Conservation (phyloP, 805 yeast genomes). For the Schizosaccharomyces osmophilus region DNA sequence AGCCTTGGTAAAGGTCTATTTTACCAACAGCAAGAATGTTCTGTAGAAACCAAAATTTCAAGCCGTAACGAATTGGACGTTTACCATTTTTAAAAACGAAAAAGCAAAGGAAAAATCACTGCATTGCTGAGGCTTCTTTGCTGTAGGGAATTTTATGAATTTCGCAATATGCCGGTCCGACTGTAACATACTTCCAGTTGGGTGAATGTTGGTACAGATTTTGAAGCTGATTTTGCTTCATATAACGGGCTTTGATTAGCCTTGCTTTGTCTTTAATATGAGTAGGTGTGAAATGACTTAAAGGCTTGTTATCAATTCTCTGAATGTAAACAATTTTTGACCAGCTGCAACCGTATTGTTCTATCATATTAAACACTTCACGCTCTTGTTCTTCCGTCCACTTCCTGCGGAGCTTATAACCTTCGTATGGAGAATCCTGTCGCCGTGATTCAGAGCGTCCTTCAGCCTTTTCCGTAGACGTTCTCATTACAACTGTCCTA, state of each 20-base stretch:
- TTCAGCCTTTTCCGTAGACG: neutral
- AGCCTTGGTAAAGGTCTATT: too few species aligned
- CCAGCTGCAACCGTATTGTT: neutral
- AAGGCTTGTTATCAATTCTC: neutral
- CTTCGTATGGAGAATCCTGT: neutral
- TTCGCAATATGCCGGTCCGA: neutral
- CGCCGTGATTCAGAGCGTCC: neutral
- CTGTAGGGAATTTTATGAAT: neutral
- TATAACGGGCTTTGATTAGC: neutral
- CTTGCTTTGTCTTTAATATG: neutral
- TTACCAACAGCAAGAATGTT: too few species aligned
- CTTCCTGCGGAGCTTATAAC: neutral
- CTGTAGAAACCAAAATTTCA: too few species aligned
- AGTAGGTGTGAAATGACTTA: neutral
- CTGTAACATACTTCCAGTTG: neutral
- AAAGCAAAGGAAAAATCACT: too few species aligned
- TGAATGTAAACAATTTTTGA: neutral
- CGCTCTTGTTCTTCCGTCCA: neutral
- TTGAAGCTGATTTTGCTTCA: neutral
- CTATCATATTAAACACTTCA: neutral
- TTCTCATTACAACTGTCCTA: neutral
- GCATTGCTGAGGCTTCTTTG: neutral
- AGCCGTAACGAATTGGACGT: too few species aligned
- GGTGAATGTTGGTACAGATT: neutral
- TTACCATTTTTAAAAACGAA: too few species aligned